These are phyloP conservation scores for Chrysoporthe deuterocubensis DNA, from an alignment of 2,329 filamentous ascomycete species.

Conservation along the genomic window DNA sequence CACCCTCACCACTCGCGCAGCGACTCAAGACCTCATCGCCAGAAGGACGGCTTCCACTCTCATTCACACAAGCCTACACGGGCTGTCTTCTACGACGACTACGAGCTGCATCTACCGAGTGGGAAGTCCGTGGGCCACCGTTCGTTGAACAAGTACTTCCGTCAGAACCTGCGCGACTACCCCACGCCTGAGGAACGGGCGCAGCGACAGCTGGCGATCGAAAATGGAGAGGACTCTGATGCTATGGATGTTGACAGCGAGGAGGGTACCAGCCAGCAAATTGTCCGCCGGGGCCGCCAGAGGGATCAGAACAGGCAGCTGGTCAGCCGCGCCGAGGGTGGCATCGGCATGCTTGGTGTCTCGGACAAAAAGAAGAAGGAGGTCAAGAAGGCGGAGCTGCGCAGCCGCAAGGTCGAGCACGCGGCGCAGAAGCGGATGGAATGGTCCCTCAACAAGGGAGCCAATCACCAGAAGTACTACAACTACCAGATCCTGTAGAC, in stretches of 20 bases:
- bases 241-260: conserved; percentile 51
- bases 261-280: conserved; percentile 34
- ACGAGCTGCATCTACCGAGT: conserved; percentile 89
- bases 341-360: conserved; percentile 76
- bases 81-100: conserved; percentile 88
- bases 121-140: conserved; percentile 90
- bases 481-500: conserved; percentile 51
- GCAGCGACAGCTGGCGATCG: conserved; percentile 64
- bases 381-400: conserved; percentile 68
- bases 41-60: conserved; percentile 78
- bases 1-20: conserved; percentile 76
- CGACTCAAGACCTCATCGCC: conserved; percentile 73
- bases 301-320: conserved; percentile 56
- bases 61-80: conserved; percentile 77
- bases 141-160: conserved; percentile 84
- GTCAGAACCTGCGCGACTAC: conserved; percentile 88
- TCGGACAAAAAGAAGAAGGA: conserved; percentile 75
- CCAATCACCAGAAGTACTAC: conserved; percentile 73
- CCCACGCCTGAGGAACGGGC: conserved; percentile 78
- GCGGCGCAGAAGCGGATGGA: conserved; percentile 66
- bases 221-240: conserved; percentile 41
- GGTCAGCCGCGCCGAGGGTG: conserved; percentile 72
- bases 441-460: conserved; percentile 72
- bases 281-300: conserved; percentile 40
- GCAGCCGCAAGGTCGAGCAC: conserved; percentile 68